Conservation (phyloP, 1,139 yeast species). For the Ogataea hybrid region DNA sequence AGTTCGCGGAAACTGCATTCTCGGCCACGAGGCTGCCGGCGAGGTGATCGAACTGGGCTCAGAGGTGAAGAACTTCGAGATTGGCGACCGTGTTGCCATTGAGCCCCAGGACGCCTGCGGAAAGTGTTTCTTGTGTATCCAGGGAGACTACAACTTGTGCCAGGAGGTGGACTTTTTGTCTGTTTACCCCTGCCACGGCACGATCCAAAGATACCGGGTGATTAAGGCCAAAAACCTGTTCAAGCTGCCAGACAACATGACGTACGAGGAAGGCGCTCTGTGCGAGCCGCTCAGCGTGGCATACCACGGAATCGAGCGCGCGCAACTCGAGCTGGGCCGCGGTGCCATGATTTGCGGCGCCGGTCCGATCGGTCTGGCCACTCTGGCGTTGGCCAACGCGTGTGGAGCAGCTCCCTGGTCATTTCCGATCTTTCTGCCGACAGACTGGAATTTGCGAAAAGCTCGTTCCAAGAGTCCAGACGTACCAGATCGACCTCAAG, state of each 20-base stretch:
- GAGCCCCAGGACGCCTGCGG: constrained; percentile 34
- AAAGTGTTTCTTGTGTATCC: constrained; percentile 29
- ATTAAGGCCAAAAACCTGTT: constrained; percentile 28
- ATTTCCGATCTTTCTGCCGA: constrained; percentile 35
- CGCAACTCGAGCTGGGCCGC: constrained; percentile 31
- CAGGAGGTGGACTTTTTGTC: constrained; percentile 30
- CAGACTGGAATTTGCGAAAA: constrained; percentile 34
- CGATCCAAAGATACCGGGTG: constrained; percentile 30
- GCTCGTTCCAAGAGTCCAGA: constrained; percentile 34
- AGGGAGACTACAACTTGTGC: constrained; percentile 33
- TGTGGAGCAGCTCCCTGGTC: constrained; percentile 34
- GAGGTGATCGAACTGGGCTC: constrained; percentile 34
- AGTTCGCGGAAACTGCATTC: constrained; percentile 28
- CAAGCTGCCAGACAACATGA: constrained; percentile 35
- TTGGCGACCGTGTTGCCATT: constrained; percentile 37
- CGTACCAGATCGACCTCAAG: constrained; percentile 33
- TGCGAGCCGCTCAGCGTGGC: constrained; percentile 38
- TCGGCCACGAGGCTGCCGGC: constrained; percentile 39
- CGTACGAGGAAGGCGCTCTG: constrained; percentile 36
- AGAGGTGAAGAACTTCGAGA: constrained; percentile 31
- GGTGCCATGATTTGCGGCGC: constrained; percentile 36
- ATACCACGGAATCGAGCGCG: constrained; percentile 35
- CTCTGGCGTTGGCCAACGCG: constrained; percentile 34
- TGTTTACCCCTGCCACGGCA: constrained; percentile 31
- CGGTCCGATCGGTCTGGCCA: constrained; percentile 38